Evolutionary conservation across 2,329 filamentous ascomycete species (phyloP).

Genomic region (Aspergillus persii): DNA sequence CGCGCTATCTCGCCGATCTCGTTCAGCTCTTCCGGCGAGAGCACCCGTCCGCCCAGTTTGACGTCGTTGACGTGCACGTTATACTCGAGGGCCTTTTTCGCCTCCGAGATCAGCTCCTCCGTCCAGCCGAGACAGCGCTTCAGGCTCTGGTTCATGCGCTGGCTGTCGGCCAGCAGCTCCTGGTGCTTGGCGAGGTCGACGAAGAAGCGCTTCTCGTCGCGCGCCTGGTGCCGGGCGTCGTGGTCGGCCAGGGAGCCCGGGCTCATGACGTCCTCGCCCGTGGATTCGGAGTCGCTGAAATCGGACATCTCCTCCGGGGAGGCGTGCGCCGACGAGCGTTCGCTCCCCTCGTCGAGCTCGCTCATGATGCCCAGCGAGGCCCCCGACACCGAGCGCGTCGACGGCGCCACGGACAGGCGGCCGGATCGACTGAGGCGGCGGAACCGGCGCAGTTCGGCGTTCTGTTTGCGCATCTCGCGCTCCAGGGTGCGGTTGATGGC

Average conservation of each 20-base stretch:
- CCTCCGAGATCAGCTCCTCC: conserved; percentile 85
- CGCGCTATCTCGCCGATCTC: conserved; percentile 31
- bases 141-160: conserved; percentile 93
- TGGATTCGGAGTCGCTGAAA: conserved; percentile 38
- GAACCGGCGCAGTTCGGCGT: conserved; percentile 79
- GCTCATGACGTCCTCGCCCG: conserved; percentile 38
- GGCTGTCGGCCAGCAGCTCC: conserved; percentile 81
- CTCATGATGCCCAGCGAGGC: conserved; percentile 46
- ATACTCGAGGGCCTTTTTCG: conserved; percentile 82
- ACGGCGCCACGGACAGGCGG: conserved; percentile 61
- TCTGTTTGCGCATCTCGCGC: conserved; percentile 86
- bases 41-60: conserved; percentile 74
- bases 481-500: conserved; percentile 95
- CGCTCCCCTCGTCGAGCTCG: conserved; percentile 42
- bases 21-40: conserved; percentile 65
- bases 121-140: conserved; percentile 87
- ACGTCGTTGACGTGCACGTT: conserved; percentile 75
- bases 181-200: conserved; percentile 86
- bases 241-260: conserved; percentile 35
- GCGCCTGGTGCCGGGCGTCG: conserved; percentile 57
- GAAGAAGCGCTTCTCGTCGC: conserved; percentile 79
- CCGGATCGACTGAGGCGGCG: conserved; percentile 82
- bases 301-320: conserved; percentile 40
- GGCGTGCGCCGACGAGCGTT: conserved; percentile 24
- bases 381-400: conserved; percentile 46